phyloP scores from a whole-genome alignment of 805 yeast species.

The Kodamaea lidongshanica region DNA sequence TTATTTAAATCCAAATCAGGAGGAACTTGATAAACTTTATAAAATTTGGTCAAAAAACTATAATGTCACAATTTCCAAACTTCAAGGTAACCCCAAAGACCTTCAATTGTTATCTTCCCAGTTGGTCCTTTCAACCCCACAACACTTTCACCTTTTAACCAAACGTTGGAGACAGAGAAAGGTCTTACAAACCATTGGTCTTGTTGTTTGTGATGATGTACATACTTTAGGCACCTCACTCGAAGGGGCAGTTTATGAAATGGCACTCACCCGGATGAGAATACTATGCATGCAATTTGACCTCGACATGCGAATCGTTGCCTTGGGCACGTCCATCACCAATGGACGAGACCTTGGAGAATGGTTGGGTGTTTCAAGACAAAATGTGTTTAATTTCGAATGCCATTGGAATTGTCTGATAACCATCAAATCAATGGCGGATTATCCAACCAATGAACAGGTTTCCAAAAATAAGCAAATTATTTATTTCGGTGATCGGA shows the following conservation, averaged over 20 bases:
- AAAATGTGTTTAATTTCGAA: conserved; percentile 60
- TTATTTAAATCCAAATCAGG: conserved; percentile 63
- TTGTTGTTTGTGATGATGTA: conserved; percentile 67
- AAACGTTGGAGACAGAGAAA: conserved; percentile 80
- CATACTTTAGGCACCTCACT: conserved; percentile 58
- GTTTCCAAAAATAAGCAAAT: no score
- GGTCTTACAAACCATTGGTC: conserved; percentile 59
- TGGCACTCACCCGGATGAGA: conserved; percentile 61
- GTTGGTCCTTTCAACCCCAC: conserved; percentile 70
- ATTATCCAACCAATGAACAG: no score
- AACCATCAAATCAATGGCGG: no score
- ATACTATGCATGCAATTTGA: conserved; percentile 65
- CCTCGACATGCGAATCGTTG: conserved; percentile 54
- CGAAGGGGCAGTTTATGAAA: conserved; percentile 60
- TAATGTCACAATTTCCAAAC: conserved; percentile 50
- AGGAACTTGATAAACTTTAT: conserved; percentile 41
- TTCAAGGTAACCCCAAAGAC: conserved; percentile 59
- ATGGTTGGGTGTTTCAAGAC: conserved; percentile 74
- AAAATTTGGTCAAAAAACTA: conserved; percentile 52
- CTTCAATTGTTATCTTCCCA: conserved; percentile 52
- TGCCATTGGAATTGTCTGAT: no score
- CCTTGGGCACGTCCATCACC: conserved; percentile 61
- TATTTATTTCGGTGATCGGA: no score
- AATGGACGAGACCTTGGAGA: conserved; percentile 74
- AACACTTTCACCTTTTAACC: conserved; percentile 65